A percentile compares a stretch with the other conserved stretches of the same genome.
Evolutionary conservation across 2,329 filamentous ascomycete species (phyloP).

Genomic region (Esteya vermicola): DNA sequence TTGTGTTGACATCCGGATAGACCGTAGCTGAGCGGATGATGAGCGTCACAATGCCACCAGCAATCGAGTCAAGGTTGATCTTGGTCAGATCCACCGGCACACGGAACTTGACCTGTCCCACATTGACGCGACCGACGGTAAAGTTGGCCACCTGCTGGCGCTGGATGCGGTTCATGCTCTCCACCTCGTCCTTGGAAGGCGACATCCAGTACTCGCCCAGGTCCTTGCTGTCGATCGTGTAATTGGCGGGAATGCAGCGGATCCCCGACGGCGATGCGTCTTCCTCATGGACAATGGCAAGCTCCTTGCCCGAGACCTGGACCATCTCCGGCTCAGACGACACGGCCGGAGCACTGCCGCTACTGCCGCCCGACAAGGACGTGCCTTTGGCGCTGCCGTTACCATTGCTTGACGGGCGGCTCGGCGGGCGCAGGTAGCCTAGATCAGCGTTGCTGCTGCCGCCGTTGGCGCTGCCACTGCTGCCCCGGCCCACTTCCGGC

Average conservation of each 20-base stretch:
- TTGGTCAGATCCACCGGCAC: slow-evolving; percentile 68
- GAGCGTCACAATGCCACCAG: slow-evolving; percentile 61
- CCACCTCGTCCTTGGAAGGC: slow-evolving; percentile 60
- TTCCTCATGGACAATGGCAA: slow-evolving; percentile 71
- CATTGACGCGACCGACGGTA: slow-evolving; percentile 66
- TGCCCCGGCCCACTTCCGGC: slow-evolving; percentile 7
- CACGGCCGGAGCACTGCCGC: slow-evolving; percentile 13
- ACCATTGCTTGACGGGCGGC: slow-evolving; percentile 23
- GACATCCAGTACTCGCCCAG: slow-evolving; percentile 74
- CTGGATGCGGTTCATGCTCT: slow-evolving; percentile 66
- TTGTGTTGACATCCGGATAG: slow-evolving; percentile 62
- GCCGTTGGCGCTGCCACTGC: slow-evolving; percentile 16
- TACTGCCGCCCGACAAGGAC: too few relatives aligned
- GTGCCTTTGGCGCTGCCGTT: slow-evolving; percentile 23
- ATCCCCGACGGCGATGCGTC: slow-evolving; percentile 24
- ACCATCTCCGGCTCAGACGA: slow-evolving; percentile 42
- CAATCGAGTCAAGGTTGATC: slow-evolving; percentile 68
- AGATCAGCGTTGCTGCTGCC: slow-evolving; percentile 42
- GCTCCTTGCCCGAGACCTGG: slow-evolving; percentile 58
- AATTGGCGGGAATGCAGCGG: slow-evolving; percentile 11
- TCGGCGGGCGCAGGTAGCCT: slow-evolving; percentile 41
- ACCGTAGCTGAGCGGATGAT: slow-evolving; percentile 72
- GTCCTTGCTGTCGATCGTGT: slow-evolving; percentile 18
- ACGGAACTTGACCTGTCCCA: slow-evolving; percentile 72
- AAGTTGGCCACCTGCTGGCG: slow-evolving; percentile 62